Conservation (phyloP, 441 rosid genomes). For the Erysimum cheiri region DNA sequence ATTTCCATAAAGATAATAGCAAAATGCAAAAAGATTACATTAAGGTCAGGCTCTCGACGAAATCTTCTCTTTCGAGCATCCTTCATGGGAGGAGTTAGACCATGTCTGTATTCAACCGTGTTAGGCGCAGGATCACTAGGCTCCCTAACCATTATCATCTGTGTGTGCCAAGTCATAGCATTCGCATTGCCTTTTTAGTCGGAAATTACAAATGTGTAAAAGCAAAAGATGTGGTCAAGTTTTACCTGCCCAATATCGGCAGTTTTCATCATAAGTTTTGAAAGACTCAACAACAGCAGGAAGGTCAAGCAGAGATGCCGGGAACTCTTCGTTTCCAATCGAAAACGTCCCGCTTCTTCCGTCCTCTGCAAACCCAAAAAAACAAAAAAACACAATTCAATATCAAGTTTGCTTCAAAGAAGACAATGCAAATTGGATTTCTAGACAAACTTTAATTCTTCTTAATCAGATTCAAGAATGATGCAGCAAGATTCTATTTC, state of each 20-base stretch:
- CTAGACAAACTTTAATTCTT: neutral
- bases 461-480: conserved; percentile 19
- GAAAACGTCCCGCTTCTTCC: conserved; percentile 82
- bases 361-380: conserved; percentile 60
- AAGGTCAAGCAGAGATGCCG: conserved; percentile 84
- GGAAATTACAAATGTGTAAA: neutral
- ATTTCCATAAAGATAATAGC: neutral
- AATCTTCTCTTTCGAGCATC: conserved; percentile 96
- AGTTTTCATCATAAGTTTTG: conserved; percentile 92
- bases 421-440: neutral
- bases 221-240: neutral
- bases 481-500: conserved; percentile 13
- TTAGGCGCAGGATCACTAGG: conserved; percentile 73
- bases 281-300: conserved; percentile 91
- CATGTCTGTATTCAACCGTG: conserved; percentile 82
- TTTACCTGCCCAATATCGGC: conserved; percentile 88
- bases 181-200: neutral
- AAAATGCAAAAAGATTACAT: conserved; percentile 51
- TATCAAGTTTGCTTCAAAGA: neutral
- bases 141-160: conserved; percentile 98
- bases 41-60: conserved; percentile 90
- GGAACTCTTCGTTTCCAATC: conserved; percentile 70
- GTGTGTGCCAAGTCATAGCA: conserved; percentile 23
- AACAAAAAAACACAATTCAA: neutral
- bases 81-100: conserved; percentile 93